Base-by-base conservation (phyloP, 2,329 filamentous ascomycete species). In the Pseudogymnoascus sp. region DNA sequence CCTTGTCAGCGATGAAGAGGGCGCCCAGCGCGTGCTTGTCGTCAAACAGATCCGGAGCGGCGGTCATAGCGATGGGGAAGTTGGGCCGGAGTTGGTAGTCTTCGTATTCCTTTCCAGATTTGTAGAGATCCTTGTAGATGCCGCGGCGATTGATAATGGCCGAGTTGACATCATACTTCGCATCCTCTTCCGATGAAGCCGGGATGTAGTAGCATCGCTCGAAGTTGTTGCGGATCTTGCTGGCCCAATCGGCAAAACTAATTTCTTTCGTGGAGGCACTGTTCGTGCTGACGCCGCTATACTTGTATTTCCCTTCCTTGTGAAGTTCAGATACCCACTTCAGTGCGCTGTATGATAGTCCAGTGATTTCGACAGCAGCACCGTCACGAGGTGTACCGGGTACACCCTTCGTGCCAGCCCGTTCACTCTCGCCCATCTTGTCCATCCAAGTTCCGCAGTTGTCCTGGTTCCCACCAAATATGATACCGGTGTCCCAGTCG, bases 391-490 rank as follows among this genome's bases (percentile, higher is more conserved):
- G 95, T n/a, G 95, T 99, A 7, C 93, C 95, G 0, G 95, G 96
- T 19, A 96, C 81, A 60, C 95, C 96, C 78, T 97, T 97, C 72
- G 87, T 96, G 64, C 89, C 88, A 14, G 96, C 95, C 66, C 87
- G 90, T 67, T 90, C 86, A 66, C 92, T 96, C 75, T 99, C 95
- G n/a, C 95, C 95, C 95, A 99, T 99, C 82, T 99, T 99, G 81
- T 99, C 95, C 92, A 97, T 97, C 95, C 95, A 99, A 1, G 95
- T 99, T 61, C 95, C 95, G 70, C 96, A 99, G 76, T 99, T 99
- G 76, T 79, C 82, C 72, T 97, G 93, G 72, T 91, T 97, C 35
- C 96, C 95, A 63, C 96, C 95, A 71, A 96, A 96, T 64, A 99
- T 87, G 67, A 99, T 84, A 21, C 95, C 96, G 4, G 86, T 95